Evolutionary conservation across 2,329 filamentous ascomycete species (phyloP), one percentile per base, ranked within the genome.

Genomic region (Botrytis porri): DNA sequence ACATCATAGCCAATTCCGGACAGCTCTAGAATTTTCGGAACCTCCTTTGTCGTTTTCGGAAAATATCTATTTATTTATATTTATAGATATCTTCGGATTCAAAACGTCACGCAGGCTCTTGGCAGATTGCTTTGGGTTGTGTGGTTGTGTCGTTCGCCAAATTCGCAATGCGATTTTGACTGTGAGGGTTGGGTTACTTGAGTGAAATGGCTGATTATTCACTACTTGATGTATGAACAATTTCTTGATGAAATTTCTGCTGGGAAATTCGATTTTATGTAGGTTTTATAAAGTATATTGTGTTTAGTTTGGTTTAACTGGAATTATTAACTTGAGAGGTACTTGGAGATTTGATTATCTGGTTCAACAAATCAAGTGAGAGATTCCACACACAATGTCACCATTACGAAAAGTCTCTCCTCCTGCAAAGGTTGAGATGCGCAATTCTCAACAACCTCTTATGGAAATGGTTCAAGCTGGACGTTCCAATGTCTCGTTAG

Each of bases 391-490:
- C 16, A 61, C 60, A 32, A 77, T 77, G 73, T 62, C 73, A 14
- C 54, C 73, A 3, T 61, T 74, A 37, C 64, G 43, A 59, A 75
- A 77, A 65, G 54, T 69, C 29, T 69, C 73, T 32, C 63, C 32
- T 37, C 66, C 18, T 59, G 69, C 16, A 69, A 60, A 62, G 69
- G 48, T 32, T 22, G 73, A n/a, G 69, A 72, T 69, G 37, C 48
- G 9, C 65, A 69, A 43, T 69, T 57, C 65, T 25, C 48, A 69
- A 32, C 48, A 57, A 57, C 35, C 37, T 69, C 65, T 57, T 25
- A 41, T 69, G 65, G 65, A 59, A 32, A 69, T 57, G 65, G n/a
- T 41, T 41, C 74, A 76, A n/a, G 67, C 70, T 41, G 74, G 74
- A 6, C 72, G 73, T 18, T 70, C 73, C 29, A 37, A 71, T 43